Conservation (phyloP, 177 flowering plant species). For the Tripterygium wilfordii region DNA sequence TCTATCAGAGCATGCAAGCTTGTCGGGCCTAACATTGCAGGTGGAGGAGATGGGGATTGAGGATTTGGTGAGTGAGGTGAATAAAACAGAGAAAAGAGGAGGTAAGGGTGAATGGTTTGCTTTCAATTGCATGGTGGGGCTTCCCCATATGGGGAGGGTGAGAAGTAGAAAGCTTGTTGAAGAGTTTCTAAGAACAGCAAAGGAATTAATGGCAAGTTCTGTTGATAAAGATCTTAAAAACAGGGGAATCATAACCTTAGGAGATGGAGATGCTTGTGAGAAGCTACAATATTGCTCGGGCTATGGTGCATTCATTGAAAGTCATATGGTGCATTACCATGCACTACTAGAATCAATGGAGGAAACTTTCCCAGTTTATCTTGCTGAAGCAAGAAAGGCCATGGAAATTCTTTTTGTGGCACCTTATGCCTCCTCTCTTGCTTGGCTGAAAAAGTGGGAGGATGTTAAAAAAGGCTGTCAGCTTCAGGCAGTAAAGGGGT, state of each 20-base stretch:
- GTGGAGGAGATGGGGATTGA: conserved; percentile 42
- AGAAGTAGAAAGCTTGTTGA: conserved; percentile 28
- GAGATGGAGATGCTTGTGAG: conserved; percentile 29
- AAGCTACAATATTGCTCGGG: conserved; percentile 5
- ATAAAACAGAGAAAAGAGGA: conserved; percentile 17
- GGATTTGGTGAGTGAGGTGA: conserved; percentile 29
- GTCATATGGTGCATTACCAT: conserved; percentile 28
- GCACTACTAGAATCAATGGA: conserved; percentile 50
- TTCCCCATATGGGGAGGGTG: conserved; percentile 45
- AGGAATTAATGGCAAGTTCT: conserved; percentile 16
- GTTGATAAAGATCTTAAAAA: not conserved
- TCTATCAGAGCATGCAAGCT: conserved; percentile 32
- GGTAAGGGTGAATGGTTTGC: conserved; percentile 21
- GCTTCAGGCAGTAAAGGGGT: conserved; percentile 2
- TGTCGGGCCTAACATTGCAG: conserved; percentile 26
- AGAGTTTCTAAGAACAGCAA: conserved; percentile 43
- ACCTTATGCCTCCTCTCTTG: conserved; percentile 29
- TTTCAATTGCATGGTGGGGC: conserved; percentile 47
- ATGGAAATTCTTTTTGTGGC: conserved; percentile 51
- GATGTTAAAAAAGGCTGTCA: conserved; percentile 17
- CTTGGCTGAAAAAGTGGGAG: conserved; percentile 37
- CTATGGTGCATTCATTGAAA: conserved; percentile 39
- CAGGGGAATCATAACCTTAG: conserved; percentile 39
- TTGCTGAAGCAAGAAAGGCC: conserved; percentile 52
- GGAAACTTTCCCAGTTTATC: conserved; percentile 32